Base-by-base conservation (phyloP, 2,329 filamentous ascomycete genomes). In the Colletotrichum sp. region DNA sequence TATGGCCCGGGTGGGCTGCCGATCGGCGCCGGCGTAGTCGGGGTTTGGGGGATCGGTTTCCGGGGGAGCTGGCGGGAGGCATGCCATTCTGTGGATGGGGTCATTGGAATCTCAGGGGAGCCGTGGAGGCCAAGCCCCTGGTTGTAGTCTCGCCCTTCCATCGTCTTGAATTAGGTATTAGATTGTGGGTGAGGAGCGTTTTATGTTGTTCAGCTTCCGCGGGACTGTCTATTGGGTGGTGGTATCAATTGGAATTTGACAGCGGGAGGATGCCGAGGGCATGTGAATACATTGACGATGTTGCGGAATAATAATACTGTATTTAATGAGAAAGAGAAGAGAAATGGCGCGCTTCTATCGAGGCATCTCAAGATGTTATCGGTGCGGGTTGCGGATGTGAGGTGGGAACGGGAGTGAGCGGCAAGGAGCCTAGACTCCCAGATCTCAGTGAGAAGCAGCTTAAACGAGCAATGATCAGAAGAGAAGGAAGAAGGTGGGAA, bases 1-100 rank as follows among this genome's bases (percentile, higher is more conserved):
- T 66, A 52, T 26, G 55, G 63, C 63, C 62, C 69, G 55, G 62
- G 63, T 18, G 65, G 71, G 71, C 60, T 63, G 66, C 71, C 72
- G 66, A 75, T 49, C 52, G 75, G 67, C 36, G 75, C 71, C 75
- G 75, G 75, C 21, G 75, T 70, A 8, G 72, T 66, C 60, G 75
- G 66, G 5, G 66, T 57, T 52, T 44, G 59, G 30, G 62, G 62
- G 60, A 66, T 30, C 12, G 75, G 75, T 57, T 75, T 76, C 28
- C 75, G 66, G 28, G 60, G 16, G 2, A 76, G 39, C 26, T 69
- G 64, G 3, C 62, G 66, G 36, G 32, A 30, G 2, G 65, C 60
- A 2, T 67, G 75, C 75, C 75, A 76, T 18, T 76, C 71, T 24
- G 72, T 18, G 21, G 72, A 68, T 21, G 71, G n/a, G n/a, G 52